Conservation (phyloP, 2,329 filamentous ascomycete genomes). For the Arthrobotrys sinensis region DNA sequence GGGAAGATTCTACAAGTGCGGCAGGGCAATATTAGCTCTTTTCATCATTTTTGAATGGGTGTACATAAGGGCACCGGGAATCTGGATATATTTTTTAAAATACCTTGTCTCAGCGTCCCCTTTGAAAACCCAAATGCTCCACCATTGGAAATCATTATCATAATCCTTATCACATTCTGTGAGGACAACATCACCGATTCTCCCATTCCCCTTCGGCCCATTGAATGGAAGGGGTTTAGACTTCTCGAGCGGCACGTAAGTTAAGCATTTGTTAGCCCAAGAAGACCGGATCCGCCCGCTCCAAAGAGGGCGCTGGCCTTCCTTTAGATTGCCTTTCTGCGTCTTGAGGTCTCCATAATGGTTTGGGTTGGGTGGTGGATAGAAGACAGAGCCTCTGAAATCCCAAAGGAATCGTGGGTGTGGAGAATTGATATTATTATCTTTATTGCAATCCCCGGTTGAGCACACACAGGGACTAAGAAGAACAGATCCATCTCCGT, state of each 20-base stretch:
- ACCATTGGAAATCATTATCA: neutral
- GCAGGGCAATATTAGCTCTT: neutral
- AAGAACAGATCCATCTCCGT: neutral
- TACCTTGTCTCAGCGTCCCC: slow-evolving; percentile 13
- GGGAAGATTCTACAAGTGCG: slow-evolving; percentile 26
- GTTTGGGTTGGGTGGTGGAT: neutral
- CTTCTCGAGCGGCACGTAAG: neutral
- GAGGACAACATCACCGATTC: slow-evolving; percentile 7
- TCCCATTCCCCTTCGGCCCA: neutral
- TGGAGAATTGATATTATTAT: slow-evolving; percentile 38
- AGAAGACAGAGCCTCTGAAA: neutral
- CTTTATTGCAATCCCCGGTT: slow-evolving; percentile 20
- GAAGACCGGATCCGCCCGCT: neutral
- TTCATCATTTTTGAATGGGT: neutral
- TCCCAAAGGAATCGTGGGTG: slow-evolving; percentile 38
- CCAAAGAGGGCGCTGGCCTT: neutral
- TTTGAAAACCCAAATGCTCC: slow-evolving; percentile 17
- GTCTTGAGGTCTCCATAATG: neutral
- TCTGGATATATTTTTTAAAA: neutral
- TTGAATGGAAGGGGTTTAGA: neutral
- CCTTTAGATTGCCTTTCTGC: neutral
- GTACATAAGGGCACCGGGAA: neutral
- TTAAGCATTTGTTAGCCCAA: neutral
- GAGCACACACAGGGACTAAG: slow-evolving; percentile 11
- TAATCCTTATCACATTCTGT: neutral